A percentile compares a stretch with the other conserved stretches of the same genome.
Evolutionary conservation across 352 stramenopile genomes (phyloP).

Genomic region (Lagenidium sp.): DNA sequence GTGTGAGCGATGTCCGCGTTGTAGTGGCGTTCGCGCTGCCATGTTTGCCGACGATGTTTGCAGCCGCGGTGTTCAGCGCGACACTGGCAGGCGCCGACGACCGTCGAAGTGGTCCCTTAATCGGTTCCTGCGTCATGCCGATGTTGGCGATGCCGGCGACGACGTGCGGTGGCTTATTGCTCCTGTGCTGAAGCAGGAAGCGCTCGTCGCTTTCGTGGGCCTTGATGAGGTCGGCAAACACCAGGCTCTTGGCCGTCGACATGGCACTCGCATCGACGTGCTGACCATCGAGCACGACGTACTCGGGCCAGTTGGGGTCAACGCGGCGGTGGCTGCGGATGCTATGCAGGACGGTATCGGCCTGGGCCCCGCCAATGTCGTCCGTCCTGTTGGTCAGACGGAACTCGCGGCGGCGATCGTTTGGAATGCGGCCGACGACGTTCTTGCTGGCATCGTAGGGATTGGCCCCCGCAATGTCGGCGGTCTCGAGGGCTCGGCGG

Average conservation of each 20-base stretch:
- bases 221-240: conserved; percentile 47
- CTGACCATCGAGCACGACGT: conserved; percentile 47
- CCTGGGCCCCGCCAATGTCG: conserved; percentile 52
- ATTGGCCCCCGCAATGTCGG: conserved; percentile 54
- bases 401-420: conserved; percentile 46
- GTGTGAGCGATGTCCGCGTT: conserved; percentile 14
- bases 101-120: conserved; percentile 21
- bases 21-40: conserved; percentile 1
- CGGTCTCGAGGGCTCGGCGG: conserved; percentile 36
- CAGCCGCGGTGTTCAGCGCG: neutral
- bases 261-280: conserved; percentile 53
- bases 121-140: conserved; percentile 19
- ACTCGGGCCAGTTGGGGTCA: conserved; percentile 54
- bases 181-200: conserved; percentile 4
- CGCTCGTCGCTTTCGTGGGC: conserved; percentile 29
- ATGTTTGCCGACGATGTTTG: too few species aligned
- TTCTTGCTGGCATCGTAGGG: conserved; percentile 34
- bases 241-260: conserved; percentile 57
- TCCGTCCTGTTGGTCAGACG: conserved; percentile 43
- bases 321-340: conserved; percentile 58
- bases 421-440: conserved; percentile 51
- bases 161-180: too few species aligned
- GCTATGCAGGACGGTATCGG: conserved; percentile 55
- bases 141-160: conserved; percentile 52
- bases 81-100: conserved; percentile 14